A percentile compares a stretch with the other conserved stretches of the same genome.
These are phyloP conservation scores for Salix dunnii DNA, from an alignment of 345 rosid genomes.

Conservation along the genomic window DNA sequence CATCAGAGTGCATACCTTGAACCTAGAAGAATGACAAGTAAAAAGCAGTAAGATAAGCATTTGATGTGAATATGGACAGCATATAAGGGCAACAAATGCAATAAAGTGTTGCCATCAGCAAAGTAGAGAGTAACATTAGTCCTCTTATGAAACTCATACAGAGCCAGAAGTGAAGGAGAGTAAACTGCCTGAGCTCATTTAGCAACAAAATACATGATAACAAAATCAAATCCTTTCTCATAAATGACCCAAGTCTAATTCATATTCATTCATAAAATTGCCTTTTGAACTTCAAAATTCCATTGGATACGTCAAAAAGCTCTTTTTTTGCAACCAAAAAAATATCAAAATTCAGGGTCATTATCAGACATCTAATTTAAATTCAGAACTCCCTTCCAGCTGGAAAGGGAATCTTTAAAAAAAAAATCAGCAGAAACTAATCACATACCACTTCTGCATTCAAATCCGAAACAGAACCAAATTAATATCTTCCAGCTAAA, in stretches of 20 bases:
- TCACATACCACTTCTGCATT: too few relatives aligned
- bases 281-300: not conserved
- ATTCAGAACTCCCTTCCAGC: not conserved
- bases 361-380: not conserved
- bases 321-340: not conserved
- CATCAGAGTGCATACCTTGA: conserved; percentile 95
- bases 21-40: conserved; percentile 43
- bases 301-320: not conserved
- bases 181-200: not conserved
- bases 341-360: not conserved
- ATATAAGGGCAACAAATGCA: not conserved
- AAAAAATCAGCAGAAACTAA: not conserved
- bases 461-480: not conserved
- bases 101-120: not conserved
- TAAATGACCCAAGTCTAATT: not conserved
- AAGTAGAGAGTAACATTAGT: not conserved
- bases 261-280: too few relatives aligned
- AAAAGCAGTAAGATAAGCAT: not conserved
- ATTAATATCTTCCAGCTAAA: not conserved
- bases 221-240: not conserved
- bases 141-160: not conserved
- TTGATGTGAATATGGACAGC: not conserved
- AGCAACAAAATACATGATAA: not conserved
- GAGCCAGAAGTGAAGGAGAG: not conserved
- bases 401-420: not conserved